Evolutionary conservation across 2,329 filamentous ascomycete genomes (phyloP).

Genomic region (Xylariales sp.): DNA sequence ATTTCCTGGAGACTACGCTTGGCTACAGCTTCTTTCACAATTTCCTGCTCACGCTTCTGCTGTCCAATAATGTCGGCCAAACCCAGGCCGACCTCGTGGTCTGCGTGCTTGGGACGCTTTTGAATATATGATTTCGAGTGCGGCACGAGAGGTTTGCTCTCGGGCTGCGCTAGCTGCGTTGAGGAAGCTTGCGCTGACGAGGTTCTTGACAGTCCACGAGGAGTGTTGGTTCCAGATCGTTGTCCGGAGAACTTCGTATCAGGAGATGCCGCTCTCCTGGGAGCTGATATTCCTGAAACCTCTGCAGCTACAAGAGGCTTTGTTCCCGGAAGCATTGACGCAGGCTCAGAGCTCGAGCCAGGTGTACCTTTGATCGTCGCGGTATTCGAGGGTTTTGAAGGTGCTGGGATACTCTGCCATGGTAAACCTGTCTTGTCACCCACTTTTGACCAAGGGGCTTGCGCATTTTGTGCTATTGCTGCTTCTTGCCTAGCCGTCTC

Average conservation of each 20-base stretch:
- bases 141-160: constrained; percentile 41
- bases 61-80: constrained; percentile 87
- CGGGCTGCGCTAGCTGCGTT: constrained; percentile 22
- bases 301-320: constrained; percentile 42
- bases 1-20: constrained; percentile 92
- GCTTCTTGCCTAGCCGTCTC: constrained; percentile 34
- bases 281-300: constrained; percentile 29
- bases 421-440: constrained; percentile 44
- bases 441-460: constrained; percentile 41
- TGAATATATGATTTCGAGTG: constrained; percentile 59
- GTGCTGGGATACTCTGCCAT: constrained; percentile 59
- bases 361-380: constrained; percentile 37
- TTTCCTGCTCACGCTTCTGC: constrained; percentile 79
- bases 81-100: constrained; percentile 64
- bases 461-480: constrained; percentile 23
- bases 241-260: constrained; percentile 62
- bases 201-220: constrained; percentile 9
- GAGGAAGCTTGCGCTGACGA: constrained; percentile 14
- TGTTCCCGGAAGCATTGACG: no score
- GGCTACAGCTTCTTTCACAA: constrained; percentile 75
- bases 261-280: constrained; percentile 51
- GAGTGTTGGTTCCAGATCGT: constrained; percentile 11
- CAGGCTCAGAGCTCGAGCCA: constrained; percentile 22
- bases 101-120: constrained; percentile 51
- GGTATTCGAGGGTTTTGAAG: constrained; percentile 45